A percentile compares a stretch with the other conserved stretches of the same genome.
Conservation (phyloP, 352 stramenopile genomes). For the Phytopythium helicoides region DNA sequence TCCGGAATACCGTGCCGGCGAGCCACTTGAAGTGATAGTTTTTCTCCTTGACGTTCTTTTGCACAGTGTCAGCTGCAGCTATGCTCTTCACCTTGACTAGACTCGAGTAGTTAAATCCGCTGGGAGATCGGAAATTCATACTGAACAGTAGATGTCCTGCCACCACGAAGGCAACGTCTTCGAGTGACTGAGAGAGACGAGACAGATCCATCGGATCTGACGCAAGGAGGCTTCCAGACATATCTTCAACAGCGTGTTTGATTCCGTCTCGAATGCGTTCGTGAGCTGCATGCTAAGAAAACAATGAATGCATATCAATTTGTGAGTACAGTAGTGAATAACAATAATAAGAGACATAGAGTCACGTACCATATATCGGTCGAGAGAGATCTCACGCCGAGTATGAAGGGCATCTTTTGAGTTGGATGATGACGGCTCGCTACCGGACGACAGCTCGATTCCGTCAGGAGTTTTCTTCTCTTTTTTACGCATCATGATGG, state of each 20-base stretch:
- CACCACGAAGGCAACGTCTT: slow-evolving; percentile 78
- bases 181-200: slow-evolving; percentile 41
- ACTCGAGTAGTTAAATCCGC: slow-evolving; percentile 77
- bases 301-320: slow-evolving; percentile 4
- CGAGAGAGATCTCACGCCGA: slow-evolving; percentile 58
- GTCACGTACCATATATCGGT: slow-evolving; percentile 69
- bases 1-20: slow-evolving; percentile 94
- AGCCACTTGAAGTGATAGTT: slow-evolving; percentile 93
- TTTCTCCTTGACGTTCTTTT: slow-evolving; percentile 73
- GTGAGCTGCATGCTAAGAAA: slow-evolving; percentile 52
- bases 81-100: slow-evolving; percentile 88
- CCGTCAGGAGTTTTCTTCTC: background rate
- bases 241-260: slow-evolving; percentile 29
- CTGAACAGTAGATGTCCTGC: slow-evolving; percentile 74
- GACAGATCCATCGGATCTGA: slow-evolving; percentile 32
- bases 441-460: slow-evolving; percentile 9
- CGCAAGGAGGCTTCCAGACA: slow-evolving; percentile 23
- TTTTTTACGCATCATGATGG: slow-evolving; percentile 16
- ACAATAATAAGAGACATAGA: background rate
- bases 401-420: slow-evolving; percentile 34
- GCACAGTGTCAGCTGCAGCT: slow-evolving; percentile 39
- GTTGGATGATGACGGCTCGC: slow-evolving; percentile 13
- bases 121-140: slow-evolving; percentile 72
- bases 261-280: slow-evolving; percentile 61
- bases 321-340: too few relatives aligned